Conservation (phyloP, 1,139 yeast species). For the Yamadazyma jaroonii region DNA sequence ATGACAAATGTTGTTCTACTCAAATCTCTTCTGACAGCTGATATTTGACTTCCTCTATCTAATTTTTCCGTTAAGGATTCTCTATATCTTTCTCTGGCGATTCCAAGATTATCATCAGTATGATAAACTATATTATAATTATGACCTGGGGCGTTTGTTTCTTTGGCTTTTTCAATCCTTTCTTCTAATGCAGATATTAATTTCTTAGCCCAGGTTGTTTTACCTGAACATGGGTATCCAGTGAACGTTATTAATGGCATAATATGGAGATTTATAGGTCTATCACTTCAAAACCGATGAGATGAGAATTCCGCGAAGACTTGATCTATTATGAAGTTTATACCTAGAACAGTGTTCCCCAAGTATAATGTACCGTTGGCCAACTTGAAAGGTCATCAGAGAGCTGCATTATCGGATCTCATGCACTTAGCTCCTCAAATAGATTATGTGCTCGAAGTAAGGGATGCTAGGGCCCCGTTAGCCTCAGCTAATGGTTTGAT, state of each 20-base stretch:
- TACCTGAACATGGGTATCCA: conserved; percentile 86
- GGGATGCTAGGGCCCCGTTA: conserved; percentile 89
- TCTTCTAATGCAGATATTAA: conserved; percentile 47
- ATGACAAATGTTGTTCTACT: conserved; percentile 70
- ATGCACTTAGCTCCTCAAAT: conserved; percentile 74
- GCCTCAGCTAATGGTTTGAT: conserved; percentile 81
- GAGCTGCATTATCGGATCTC: conserved; percentile 70
- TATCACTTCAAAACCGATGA: not conserved
- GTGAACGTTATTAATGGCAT: conserved; percentile 88
- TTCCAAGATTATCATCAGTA: conserved; percentile 75
- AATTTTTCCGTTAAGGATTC: conserved; percentile 75
- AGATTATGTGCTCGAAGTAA: conserved; percentile 75
- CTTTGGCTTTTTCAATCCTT: conserved; percentile 40
- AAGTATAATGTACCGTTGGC: conserved; percentile 65
- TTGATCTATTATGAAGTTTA: conserved; percentile 17
- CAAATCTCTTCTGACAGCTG: conserved; percentile 83
- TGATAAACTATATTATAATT: conserved; percentile 64
- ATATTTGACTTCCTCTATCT: conserved; percentile 79
- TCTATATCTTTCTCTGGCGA: conserved; percentile 61
- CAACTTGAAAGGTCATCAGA: conserved; percentile 91
- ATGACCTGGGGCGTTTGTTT: conserved; percentile 43
- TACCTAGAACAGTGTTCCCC: conserved; percentile 56
- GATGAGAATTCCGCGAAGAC: conserved; percentile 1
- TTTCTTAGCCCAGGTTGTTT: conserved; percentile 67
- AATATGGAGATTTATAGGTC: no score